Base-by-base conservation (phyloP, 2,329 filamentous ascomycete species). In the Epichloe festucae region DNA sequence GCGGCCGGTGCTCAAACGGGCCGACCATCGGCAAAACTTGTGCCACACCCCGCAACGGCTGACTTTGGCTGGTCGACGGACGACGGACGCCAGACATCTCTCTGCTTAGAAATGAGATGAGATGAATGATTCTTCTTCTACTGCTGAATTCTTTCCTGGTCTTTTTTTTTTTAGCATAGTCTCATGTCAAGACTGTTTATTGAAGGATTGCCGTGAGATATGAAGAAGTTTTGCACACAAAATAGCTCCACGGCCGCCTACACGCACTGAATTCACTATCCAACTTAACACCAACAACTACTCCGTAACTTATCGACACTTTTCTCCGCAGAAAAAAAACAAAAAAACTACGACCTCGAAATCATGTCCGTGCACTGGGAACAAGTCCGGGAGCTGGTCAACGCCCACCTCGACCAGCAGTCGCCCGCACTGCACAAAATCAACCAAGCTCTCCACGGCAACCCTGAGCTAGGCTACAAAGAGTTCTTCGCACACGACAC, bases 401-500 rank as follows among this genome's bases (percentile, higher is more conserved):
- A 35, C 35, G 17, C 41, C 3, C 46, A 49, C 7, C 38, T 52
- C 14, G 41, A 49, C 40, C 21, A 44, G 23, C 17, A 45, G 10
- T 43, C 38, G 10, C 19, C 19, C 2, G 41, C 45, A 14, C 50
- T 52, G 34, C 21, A 21, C 5, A 15, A 4, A 23, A 19, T 52
- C 45, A 52, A 49, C 50, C 50, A 52, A 14, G 17, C 40, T 8
- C 17, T 52, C 38, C 60, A 62, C 54, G 50, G 53, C 27, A 59
- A 61, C 42, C 64, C 63, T 0, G 64, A 65, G 48, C 54, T 62
- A 2, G 62, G 57, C 27, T 64, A 57, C 53, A 38, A 64, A 11
- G 64, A 66, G 38, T 52, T 55, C 56, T 53, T 58, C 27, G 64
- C 64, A 27, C 64, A 66, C 54, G 55, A 58, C 21, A 58, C 53